Percentiles rank a stretch among this genome's conserved stretches.
phyloP scores from a whole-genome alignment of 2,329 filamentous ascomycete species.

The Colletotrichum neosansevieriae region DNA sequence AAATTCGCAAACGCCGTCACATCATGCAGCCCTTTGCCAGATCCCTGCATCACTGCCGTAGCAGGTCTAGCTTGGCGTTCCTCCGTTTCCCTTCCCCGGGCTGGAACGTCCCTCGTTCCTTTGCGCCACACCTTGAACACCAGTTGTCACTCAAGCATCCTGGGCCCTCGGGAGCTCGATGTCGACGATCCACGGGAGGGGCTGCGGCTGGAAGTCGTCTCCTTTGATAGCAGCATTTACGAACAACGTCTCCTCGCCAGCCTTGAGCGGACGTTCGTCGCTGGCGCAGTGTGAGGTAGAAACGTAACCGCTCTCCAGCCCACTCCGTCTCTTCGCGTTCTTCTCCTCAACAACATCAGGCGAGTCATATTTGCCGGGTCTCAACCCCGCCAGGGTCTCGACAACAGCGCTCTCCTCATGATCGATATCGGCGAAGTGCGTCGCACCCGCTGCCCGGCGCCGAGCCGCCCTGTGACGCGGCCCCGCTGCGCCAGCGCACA shows the following conservation, averaged over 20 bases:
- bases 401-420: constrained; percentile 51
- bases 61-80: background rate
- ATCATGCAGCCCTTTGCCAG: background rate
- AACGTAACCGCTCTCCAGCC: constrained; percentile 49
- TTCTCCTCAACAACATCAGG: background rate
- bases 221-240: constrained; percentile 66
- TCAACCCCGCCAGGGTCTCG: background rate
- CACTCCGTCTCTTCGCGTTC: background rate
- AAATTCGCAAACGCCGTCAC: constrained; percentile 1
- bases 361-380: background rate
- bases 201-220: constrained; percentile 56
- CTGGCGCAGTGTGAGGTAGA: constrained; percentile 42
- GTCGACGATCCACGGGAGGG: constrained; percentile 24
- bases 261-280: constrained; percentile 44
- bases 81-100: background rate
- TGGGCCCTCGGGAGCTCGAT: background rate
- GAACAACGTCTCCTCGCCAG: constrained; percentile 63
- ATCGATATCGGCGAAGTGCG: constrained; percentile 62
- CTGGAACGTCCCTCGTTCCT: background rate
- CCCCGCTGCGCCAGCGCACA: constrained; percentile 56
- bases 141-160: background rate
- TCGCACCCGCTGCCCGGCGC: constrained; percentile 45
- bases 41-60: constrained; percentile 12
- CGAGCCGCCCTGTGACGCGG: background rate
- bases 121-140: background rate